Evolutionary conservation across 345 rosid genomes (phyloP), one percentile per base, ranked within the genome.

Genomic region (Acer saccharum): DNA sequence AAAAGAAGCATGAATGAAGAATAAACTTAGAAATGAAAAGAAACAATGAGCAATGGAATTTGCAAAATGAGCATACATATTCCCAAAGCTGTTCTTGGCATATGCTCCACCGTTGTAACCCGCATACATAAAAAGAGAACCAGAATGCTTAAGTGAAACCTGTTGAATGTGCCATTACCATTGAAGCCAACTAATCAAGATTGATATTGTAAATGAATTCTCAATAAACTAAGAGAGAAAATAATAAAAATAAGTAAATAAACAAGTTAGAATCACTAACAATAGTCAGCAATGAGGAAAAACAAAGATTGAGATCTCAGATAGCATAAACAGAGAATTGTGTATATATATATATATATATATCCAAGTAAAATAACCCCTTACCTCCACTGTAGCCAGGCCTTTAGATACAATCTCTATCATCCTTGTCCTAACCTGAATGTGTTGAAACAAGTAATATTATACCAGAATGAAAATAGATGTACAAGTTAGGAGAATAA

Each of bases 11-110:
- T 39, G 14, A 6, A 62, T 43, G 14, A 60, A 77, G 50, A 41
- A 69, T 48, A 21, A 61, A 71, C 18, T 20, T 58, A 32, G 35
- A 29, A 39, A 48, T 0, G 63, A 20, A 2, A 7, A 10, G 4
- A 39, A 11, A 16, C 48, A 39, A 75, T 11, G 41, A 23, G 55
- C 10, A 35, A 72, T 44, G 54, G 60, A 72, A 17, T 54, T 43
- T 25, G 65, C 62, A 61, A 52, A 50, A 50, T 39, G 32, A 81
- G 48, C 94, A 64, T 92, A 95, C 99, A 94, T 86, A 77, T 95
- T 95, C 55, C 98, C 99, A 79, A 87, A 95, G 88, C 99, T 95
- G 83, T 95, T 95, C 87, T 95, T 95, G 81, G 99, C 99, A 94
- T 94, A 95, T 67, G 99, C 98, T 81, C 99, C 99, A 71, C 98